These are phyloP conservation scores for Beta macrorhiza DNA, from an alignment of 179 eudicot species.

Conservation along the genomic window DNA sequence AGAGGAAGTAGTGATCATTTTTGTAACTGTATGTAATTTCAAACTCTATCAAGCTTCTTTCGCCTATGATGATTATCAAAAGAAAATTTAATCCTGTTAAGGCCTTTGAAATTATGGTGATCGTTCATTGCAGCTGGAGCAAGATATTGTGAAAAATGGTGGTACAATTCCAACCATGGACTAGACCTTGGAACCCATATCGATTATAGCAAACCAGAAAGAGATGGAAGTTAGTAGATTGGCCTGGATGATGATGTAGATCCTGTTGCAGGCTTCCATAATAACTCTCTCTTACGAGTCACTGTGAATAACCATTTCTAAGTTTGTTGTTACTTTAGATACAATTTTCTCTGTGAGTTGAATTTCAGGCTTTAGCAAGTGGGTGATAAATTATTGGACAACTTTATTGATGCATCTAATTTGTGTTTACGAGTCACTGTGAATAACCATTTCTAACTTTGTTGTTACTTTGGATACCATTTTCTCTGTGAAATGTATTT, in stretches of 20 bases:
- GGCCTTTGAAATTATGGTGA: background rate
- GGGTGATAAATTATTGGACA: background rate
- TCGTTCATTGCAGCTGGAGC: conserved; percentile 40
- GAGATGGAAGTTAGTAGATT: background rate
- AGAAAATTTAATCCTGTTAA: background rate
- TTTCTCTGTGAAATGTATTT: conserved; percentile 15
- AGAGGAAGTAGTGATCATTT: background rate
- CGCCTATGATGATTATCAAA: background rate
- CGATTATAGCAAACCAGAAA: background rate
- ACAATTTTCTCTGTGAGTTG: conserved; percentile 10
- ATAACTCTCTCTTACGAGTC: background rate
- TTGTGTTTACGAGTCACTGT: background rate
- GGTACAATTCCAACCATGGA: conserved; percentile 39
- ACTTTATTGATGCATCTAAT: too few relatives aligned
- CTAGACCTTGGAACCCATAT: background rate
- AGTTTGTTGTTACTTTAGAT: background rate
- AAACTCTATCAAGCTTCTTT: background rate
- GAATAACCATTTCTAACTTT: conserved; percentile 25
- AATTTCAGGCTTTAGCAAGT: background rate
- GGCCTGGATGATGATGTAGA: conserved; percentile 1
- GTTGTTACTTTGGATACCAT: background rate
- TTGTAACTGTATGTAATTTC: background rate
- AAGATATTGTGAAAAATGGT: conserved; percentile 39
- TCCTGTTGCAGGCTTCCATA: background rate
- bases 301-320: conserved; percentile 27